These are phyloP conservation scores for Yarrowia galli DNA, from an alignment of 1,139 yeast genomes.

Conservation along the genomic window DNA sequence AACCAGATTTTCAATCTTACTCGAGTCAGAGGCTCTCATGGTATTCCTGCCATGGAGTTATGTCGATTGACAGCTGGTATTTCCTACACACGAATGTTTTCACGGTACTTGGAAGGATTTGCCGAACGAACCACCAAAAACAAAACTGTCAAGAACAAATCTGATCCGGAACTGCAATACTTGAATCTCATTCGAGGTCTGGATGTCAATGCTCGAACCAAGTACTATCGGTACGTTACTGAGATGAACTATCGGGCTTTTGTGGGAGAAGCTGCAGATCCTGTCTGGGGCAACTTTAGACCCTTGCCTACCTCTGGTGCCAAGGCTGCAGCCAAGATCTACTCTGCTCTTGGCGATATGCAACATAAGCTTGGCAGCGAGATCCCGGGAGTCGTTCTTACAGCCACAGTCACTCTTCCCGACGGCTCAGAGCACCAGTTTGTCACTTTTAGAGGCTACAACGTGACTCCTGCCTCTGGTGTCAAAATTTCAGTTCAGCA, in stretches of 20 bases:
- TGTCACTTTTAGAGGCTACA: conserved; percentile 24
- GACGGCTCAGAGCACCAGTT: conserved; percentile 16
- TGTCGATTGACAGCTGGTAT: conserved; percentile 61
- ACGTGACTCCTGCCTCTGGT: background rate
- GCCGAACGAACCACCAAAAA: conserved; percentile 49
- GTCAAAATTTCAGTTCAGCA: conserved; percentile 3
- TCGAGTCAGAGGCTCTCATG: conserved; percentile 54
- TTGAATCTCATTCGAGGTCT: conserved; percentile 64
- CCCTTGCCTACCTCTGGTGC: conserved; percentile 36
- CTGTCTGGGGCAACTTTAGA: conserved; percentile 48
- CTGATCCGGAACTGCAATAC: conserved; percentile 50
- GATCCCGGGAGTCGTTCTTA: conserved; percentile 22
- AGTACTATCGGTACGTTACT: conserved; percentile 73
- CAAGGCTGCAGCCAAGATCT: conserved; percentile 15
- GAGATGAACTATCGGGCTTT: conserved; percentile 53
- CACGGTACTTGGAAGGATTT: conserved; percentile 59
- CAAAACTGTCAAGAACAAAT: conserved; percentile 41
- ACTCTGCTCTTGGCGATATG: conserved; percentile 6
- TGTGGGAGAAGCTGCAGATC: conserved; percentile 45
- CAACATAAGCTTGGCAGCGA: conserved; percentile 25
- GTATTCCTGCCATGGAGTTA: conserved; percentile 66
- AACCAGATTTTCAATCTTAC: conserved; percentile 66
- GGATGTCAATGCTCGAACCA: conserved; percentile 76
- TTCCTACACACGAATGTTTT: conserved; percentile 59
- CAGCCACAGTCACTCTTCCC: conserved; percentile 5